Base-by-base conservation (phyloP, 108 stramenopile genomes). In the Skeletonema potamos region DNA sequence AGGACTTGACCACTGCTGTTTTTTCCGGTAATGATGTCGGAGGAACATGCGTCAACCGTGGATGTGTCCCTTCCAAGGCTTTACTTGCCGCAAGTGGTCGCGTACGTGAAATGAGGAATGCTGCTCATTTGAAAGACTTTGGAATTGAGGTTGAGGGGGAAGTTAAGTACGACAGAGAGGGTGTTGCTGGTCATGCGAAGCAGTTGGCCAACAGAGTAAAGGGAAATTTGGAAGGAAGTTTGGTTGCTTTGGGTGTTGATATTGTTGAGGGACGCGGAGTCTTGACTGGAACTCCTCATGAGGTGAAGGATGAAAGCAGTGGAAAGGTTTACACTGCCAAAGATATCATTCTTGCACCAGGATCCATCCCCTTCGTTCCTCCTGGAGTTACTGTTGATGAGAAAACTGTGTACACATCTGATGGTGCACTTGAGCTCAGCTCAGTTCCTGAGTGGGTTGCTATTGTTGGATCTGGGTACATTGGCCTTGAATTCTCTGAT, bases 51-150 rank as follows among this genome's bases (percentile, higher is more conserved):
- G 97, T 99, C 48, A 99, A 99, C 80, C 87, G 97, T 13, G 98
- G 98, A n/a, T 99, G 98, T 72, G 98, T 99, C 57, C 98, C 98
- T 28, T 91, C 89, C 62, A 99, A 99, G 90, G 98, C 98, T 6
- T 74, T 99, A 39, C 84, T 99, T 43, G 98, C 98, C 7, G 98
- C 98, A 3, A 84, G 92, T 12, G 97, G 98, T 1, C 86, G 97
- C 9, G 96, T 99, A 9, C 84, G 97, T 10, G 97, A 98, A 72
- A 97, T 99, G 97, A 64, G 85, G 71, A 82, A 94, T 58, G 73
- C 63, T 30, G 55, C 48, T 0, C 97, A 97, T 66, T 65, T 97
- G 67, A 58, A 70, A 12, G 82, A 83, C 39, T 80, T 99, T 57
- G 98, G 97, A 17, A 98, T 99, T 73, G 74, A 84, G 58, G 87